These are phyloP conservation scores for Gelatoporia subvermispora DNA, from an alignment of 768 basidiomycete species.

Conservation along the genomic window DNA sequence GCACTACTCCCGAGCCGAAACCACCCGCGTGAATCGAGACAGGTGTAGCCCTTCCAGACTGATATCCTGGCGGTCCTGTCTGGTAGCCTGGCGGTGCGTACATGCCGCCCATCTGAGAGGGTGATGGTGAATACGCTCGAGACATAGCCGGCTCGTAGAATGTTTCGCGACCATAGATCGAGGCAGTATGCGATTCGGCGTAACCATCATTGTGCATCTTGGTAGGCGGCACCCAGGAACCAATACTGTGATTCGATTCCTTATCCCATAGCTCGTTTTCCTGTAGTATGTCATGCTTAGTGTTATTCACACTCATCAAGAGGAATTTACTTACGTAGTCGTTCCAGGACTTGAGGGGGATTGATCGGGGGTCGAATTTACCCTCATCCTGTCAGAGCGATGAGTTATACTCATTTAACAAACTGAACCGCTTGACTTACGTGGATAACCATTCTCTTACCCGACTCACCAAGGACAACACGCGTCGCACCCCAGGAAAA, in stretches of 20 bases:
- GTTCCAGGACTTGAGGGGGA: conserved; percentile 95
- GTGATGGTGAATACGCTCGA: conserved; percentile 65
- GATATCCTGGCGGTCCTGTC: conserved; percentile 54
- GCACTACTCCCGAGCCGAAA: conserved; percentile 29
- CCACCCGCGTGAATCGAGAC: conserved; percentile 7
- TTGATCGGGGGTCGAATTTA: conserved; percentile 89
- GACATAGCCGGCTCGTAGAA: conserved; percentile 66
- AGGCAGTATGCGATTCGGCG: conserved; percentile 71
- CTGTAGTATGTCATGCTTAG: conserved; percentile 30
- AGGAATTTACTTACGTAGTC: conserved; percentile 65
- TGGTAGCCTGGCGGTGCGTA: conserved; percentile 24
- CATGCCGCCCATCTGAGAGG: conserved; percentile 57
- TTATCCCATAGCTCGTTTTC: conserved; percentile 98
- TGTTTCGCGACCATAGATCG: conserved; percentile 84
- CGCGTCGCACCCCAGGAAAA: conserved; percentile 95
- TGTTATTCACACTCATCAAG: neutral
- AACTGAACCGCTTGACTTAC: conserved; percentile 40
- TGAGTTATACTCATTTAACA: conserved; percentile 5
- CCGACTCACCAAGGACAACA: conserved; percentile 88
- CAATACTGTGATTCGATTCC: conserved; percentile 92
- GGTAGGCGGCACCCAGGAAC: conserved; percentile 82
- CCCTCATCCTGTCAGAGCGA: conserved; percentile 77
- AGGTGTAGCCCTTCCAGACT: conserved; percentile 73
- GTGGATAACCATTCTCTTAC: conserved; percentile 94
- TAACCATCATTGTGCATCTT: conserved; percentile 72